Evolutionary conservation across 1,284 basidiomycete genomes (phyloP), one percentile per base, ranked within the genome.

Genomic region (Rhodotorula sp.): DNA sequence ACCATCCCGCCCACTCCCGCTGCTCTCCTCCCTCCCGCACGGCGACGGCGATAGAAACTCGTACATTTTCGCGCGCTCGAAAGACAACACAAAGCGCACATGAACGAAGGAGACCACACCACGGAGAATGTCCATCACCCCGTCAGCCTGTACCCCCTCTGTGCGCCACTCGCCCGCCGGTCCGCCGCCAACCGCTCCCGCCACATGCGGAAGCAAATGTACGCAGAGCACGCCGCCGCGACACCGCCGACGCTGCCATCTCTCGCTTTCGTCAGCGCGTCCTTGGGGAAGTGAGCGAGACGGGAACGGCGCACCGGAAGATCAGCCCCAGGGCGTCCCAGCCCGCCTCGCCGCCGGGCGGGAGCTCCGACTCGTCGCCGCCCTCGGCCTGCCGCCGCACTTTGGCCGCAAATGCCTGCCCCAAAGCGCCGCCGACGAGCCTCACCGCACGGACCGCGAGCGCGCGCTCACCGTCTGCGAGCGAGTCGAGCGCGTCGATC

Each of bases 291-390:
- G 25, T 7, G 29, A 39, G 50, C 19, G 36, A 7, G 15, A 55
- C 15, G 1, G n/a, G n/a, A n/a, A n/a, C n/a, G 19, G n/a, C 74
- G 36, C 17, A 76, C 73, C 72, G 68, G 64, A 79, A 79, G 60
- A 79, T 74, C 41, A 78, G 59, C 2, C 77, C 76, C 5, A 79
- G 61, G 15, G 78, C 74, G 50, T 74, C 76, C 68, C 69, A 77
- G 2, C 62, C 67, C n/a, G 57, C 66, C 57, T 44, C 37, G 8
- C 27, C 32, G 4, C 39, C 54, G 1, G 29, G 54, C n/a, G 58
- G 41, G 13, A 44, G 32, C 17, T 19, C 32, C 39, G 22, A 37
- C 39, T 37, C 63, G 36, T 27, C 44, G 27, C 8, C 32, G 0
- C 9, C 53, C 21, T 22, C 55, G 7, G 25, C 44, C 12, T 51